Evolutionary conservation across 306 rosid genomes (phyloP), one percentile per base, ranked within the genome.

Genomic region (Vigna nakashimae): DNA sequence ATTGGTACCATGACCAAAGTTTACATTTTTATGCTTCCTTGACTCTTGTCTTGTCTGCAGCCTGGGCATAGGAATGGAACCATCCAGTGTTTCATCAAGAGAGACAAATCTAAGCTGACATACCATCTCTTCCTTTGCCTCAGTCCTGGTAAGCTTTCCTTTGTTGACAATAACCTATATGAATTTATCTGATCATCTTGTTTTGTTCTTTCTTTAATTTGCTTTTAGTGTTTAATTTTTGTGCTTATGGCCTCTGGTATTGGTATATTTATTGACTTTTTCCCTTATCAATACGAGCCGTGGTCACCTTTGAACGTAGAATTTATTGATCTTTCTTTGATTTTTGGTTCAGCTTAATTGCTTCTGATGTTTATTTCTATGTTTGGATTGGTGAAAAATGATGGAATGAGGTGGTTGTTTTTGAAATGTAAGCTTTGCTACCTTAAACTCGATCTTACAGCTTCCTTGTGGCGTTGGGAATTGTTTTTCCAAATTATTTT

Each of bases 51-150:
- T 57, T 64, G 46, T 43, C 74, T 57, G 22, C 93, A 96, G 99
- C 99, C 99, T 1, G 99, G 99, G 56, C 78, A 83, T 60, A 90
- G 99, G 52, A 97, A 92, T 82, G 96, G 94, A 24, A 79, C 87
- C 5, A 87, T 96, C 56, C 98, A 91, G 86, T 95, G 99, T 88
- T 92, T 95, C 86, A 92, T 95, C 63, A 92, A 88, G 86, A 92
- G 99, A 84, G 92, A 92, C 86, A 92, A 92, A 86, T 91, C 97
- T 30, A 92, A 90, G 79, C 80, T 90, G 72, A 90, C 96, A 53
- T 96, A 96, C 77, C 98, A 76, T 71, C 98, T 96, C 76, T 96
- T 73, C 81, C 97, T 96, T 58, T 90, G 98, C 85, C 99, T 96
- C 73, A 91, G 99, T 76, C 96, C 97, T 57, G 94, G 99, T 91